Conservation (phyloP, 306 rosid genomes). For the Amphicarpaea edgeworthii region DNA sequence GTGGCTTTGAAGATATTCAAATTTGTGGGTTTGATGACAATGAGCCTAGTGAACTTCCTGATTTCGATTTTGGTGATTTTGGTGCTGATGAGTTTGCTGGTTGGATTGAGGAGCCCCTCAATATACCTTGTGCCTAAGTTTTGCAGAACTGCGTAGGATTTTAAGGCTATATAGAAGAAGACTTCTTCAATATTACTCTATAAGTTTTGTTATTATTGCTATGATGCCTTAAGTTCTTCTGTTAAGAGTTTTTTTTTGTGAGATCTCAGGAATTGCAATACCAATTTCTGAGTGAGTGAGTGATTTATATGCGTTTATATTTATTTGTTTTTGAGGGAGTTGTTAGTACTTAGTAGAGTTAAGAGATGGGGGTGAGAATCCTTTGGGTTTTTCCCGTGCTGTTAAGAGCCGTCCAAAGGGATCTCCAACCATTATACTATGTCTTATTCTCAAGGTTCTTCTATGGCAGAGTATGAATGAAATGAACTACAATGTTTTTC, state of each 20-base stretch:
- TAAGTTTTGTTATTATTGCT: background rate
- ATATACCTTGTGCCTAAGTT: constrained; percentile 66
- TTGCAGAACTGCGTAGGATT: constrained; percentile 58
- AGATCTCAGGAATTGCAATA: constrained; percentile 33
- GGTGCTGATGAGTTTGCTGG: constrained; percentile 69
- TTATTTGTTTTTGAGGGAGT: constrained; percentile 31
- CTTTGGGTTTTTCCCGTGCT: constrained; percentile 82
- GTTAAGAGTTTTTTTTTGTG: background rate
- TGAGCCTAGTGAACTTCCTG: constrained; percentile 71
- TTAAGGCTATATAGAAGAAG: no score
- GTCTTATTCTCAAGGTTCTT: background rate
- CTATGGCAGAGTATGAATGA: constrained; percentile 5
- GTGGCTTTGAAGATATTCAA: constrained; percentile 54
- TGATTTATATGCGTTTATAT: constrained; percentile 42
- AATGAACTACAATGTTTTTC: background rate
- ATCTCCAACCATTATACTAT: constrained; percentile 1
- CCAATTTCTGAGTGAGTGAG: constrained; percentile 45
- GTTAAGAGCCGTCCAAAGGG: constrained; percentile 69
- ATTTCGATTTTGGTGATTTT: constrained; percentile 73
- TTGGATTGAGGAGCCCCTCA: constrained; percentile 74
- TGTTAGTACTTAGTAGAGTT: background rate
- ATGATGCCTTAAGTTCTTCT: background rate
- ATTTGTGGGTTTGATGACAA: constrained; percentile 57
- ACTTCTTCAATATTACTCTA: no score
- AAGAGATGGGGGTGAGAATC: constrained; percentile 32